phyloP scores from a whole-genome alignment of 1,284 basidiomycete species.

The Microbotryum intermedium region DNA sequence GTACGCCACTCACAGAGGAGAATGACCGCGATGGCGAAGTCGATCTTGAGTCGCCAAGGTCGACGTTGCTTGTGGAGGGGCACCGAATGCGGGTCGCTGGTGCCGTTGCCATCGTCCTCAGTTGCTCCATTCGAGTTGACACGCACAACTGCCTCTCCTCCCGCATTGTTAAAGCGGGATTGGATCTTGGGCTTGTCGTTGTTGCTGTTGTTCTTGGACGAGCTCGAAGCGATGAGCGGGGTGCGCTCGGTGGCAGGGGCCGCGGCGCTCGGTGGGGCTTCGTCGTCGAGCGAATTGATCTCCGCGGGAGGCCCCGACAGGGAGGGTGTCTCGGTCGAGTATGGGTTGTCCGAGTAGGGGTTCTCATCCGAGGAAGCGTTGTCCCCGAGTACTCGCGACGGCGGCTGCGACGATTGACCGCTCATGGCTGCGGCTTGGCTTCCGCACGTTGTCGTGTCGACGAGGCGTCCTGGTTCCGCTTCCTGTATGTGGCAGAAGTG shows the following conservation, averaged over 20 bases:
- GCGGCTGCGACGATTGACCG: too few relatives aligned
- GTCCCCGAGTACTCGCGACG: too few relatives aligned
- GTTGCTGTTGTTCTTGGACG: conserved; percentile 1
- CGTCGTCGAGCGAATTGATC: conserved; percentile 13
- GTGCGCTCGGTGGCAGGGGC: conserved; percentile 2
- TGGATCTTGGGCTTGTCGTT: neutral
- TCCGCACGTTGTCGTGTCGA: too few relatives aligned
- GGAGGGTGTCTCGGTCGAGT: too few relatives aligned
- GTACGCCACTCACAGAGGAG: conserved; percentile 11
- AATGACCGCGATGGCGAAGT: conserved; percentile 9
- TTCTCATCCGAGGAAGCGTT: too few relatives aligned
- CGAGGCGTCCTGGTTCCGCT: too few relatives aligned
- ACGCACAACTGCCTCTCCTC: neutral
- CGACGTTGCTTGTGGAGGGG: neutral
- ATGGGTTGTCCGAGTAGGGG: too few relatives aligned
- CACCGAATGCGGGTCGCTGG: neutral
- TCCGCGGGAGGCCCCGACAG: neutral
- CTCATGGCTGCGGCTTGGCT: too few relatives aligned
- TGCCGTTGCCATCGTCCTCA: neutral
- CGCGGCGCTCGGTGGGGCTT: neutral
- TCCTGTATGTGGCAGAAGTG: too few relatives aligned
- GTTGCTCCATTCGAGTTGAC: neutral
- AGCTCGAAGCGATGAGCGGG: conserved; percentile 2
- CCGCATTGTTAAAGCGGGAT: neutral
- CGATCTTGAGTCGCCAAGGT: conserved; percentile 20